Evolutionary conservation across 2,329 filamentous ascomycete genomes (phyloP).

Genomic region (Pseudogymnoascus sp.): DNA sequence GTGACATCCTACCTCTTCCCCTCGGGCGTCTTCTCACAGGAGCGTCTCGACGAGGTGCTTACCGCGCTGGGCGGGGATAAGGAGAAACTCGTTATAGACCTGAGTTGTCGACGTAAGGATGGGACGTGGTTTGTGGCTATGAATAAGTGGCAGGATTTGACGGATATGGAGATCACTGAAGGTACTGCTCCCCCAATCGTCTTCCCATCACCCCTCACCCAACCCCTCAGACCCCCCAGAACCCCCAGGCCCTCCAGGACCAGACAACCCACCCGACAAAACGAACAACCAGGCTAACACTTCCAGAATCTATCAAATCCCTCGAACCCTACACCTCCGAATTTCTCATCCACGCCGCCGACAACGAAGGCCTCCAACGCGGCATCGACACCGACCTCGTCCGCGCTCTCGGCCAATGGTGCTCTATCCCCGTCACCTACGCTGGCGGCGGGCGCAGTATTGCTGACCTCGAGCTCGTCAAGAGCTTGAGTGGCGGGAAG

Average conservation of each 20-base stretch:
- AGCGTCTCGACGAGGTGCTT: slow-evolving; percentile 67
- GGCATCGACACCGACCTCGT: slow-evolving; percentile 87
- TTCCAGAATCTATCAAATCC: slow-evolving; percentile 64
- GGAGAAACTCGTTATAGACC: slow-evolving; percentile 81
- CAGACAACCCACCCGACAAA: slow-evolving; percentile 9
- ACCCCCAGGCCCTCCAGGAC: too few species aligned
- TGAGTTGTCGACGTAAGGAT: slow-evolving; percentile 73
- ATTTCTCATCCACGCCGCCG: slow-evolving; percentile 93
- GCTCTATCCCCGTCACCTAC: slow-evolving; percentile 87
- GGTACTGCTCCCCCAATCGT: slow-evolving; percentile 43
- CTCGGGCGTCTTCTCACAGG: slow-evolving; percentile 68
- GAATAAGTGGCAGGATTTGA: slow-evolving; percentile 98
- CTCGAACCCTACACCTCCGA: slow-evolving; percentile 92
- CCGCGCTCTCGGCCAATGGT: slow-evolving; percentile 70
- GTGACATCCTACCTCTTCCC: slow-evolving; percentile 95
- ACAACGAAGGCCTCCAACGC: slow-evolving; percentile 87
- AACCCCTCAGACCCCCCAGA: too few species aligned
- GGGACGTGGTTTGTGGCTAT: slow-evolving; percentile 92
- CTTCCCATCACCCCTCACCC: not conserved
- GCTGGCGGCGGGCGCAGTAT: slow-evolving; percentile 84
- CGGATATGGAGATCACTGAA: slow-evolving; percentile 86
- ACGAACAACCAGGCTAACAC: not conserved
- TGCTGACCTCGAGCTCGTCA: slow-evolving; percentile 74
- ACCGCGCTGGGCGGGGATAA: slow-evolving; percentile 64
- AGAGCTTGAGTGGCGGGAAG: slow-evolving; percentile 66